Evolutionary conservation across 495 filamentous ascomycete genomes (phyloP).

Genomic region (Pseudevernia furfuracea): DNA sequence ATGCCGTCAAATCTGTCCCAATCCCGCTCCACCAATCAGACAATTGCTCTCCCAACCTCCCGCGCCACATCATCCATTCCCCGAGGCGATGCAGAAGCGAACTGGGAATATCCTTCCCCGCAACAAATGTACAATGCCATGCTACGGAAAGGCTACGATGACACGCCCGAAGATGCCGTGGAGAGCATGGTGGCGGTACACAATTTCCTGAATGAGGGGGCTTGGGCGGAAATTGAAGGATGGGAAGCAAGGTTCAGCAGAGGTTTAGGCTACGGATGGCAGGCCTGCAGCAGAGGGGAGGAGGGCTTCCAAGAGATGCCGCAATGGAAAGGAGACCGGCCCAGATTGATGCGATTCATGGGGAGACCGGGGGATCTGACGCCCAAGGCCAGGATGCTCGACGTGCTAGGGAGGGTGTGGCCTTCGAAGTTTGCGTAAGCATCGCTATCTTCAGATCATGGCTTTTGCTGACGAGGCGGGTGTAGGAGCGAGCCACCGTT

Average conservation of each 20-base stretch:
- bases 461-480: neutral
- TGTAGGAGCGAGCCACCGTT: slow-evolving; percentile 76
- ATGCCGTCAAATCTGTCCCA: slow-evolving; percentile 87
- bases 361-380: slow-evolving; percentile 82
- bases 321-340: slow-evolving; percentile 40
- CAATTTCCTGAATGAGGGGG: slow-evolving; percentile 96
- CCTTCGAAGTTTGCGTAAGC: slow-evolving; percentile 70
- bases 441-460: neutral
- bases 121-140: slow-evolving; percentile 99
- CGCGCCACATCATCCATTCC: slow-evolving; percentile 84
- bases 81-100: slow-evolving; percentile 59
- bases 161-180: slow-evolving; percentile 88
- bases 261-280: slow-evolving; percentile 65
- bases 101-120: slow-evolving; percentile 96
- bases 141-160: slow-evolving; percentile 87
- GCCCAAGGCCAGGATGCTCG: slow-evolving; percentile 77
- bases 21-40: slow-evolving; percentile 63
- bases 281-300: slow-evolving; percentile 66
- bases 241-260: slow-evolving; percentile 82
- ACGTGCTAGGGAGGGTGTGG: slow-evolving; percentile 67
- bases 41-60: slow-evolving; percentile 60
- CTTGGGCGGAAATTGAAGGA: slow-evolving; percentile 84
- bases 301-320: slow-evolving; percentile 40
- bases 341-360: slow-evolving; percentile 75
- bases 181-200: slow-evolving; percentile 96